Base-by-base conservation (phyloP, 2,329 filamentous ascomycete species). In the Celoporthe dispersa region DNA sequence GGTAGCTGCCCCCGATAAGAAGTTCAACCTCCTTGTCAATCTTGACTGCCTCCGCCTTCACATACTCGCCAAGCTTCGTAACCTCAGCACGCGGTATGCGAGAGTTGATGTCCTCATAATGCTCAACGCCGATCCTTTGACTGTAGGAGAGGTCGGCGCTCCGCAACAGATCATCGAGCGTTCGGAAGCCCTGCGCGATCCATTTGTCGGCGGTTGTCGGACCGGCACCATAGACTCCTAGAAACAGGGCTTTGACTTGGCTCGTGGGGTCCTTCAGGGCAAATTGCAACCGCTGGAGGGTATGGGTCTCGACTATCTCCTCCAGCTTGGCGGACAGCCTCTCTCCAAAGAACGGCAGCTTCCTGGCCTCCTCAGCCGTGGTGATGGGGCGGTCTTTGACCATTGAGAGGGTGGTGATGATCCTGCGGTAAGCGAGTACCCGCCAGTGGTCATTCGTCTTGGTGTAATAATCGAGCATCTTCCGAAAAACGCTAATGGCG, bases 291-390 rank as follows among this genome's bases (percentile, higher is more conserved):
- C 91, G 87, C 57, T 87, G 87, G 0, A 98, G 86, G 35, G 85
- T 84, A 75, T 93, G 87, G 0, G 93, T 97, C 53, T 85, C 84
- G 2, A 89, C 92, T 59, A 98, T 97, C 77, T 98, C 95, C 75
- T 96, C 93, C 73, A 98, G 96, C 79, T 97, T 97, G 35, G 87
- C 84, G 0, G 94, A 94, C 1, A 98, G 82, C 1, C 92, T 87
- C 14, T 84, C 75, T 9, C 94, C 94, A 48, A 98, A 89, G 70
- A 85, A 87, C 0, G 89, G 88, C 0, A 98, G 84, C 1, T 81
- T 79, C 14, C 86, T 81, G 0, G 94, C 95, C 78, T 97, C 86
- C 64, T 89, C 85, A 70, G 87, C 89, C 0, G 91, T 94, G 4
- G 80, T 83, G 70, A 98, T 87, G 76, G 89, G 91, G 28, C 76